Conservation (phyloP, 495 filamentous ascomycete genomes). For the Cenococcum geophilum region DNA sequence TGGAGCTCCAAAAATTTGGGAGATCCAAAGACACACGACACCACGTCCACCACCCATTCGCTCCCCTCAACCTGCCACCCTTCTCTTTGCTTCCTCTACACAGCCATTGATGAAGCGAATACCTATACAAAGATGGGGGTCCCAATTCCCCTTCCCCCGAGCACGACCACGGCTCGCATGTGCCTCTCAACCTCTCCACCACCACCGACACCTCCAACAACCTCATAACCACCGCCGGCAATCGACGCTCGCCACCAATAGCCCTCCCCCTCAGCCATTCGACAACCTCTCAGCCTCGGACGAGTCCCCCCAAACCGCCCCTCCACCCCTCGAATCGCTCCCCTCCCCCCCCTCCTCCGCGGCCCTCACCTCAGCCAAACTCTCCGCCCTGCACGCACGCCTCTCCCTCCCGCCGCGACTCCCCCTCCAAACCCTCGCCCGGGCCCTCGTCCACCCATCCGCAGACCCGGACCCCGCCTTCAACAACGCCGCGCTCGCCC, state of each 20-base stretch:
- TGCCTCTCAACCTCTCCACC: constrained; percentile 14
- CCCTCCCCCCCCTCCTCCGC: constrained; percentile 64
- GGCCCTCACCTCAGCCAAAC: constrained; percentile 75
- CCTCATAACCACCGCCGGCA: constrained; percentile 27
- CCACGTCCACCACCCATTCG: constrained; percentile 3
- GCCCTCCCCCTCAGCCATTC: neutral
- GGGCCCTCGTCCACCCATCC: constrained; percentile 75
- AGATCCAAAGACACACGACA: constrained; percentile 27
- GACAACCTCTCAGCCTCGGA: neutral
- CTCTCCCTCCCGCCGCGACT: constrained; percentile 74
- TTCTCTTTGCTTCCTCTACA: constrained; percentile 13
- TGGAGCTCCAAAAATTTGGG: constrained; percentile 26
- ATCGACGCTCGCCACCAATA: constrained; percentile 5
- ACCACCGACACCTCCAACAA: constrained; percentile 21
- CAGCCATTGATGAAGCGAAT: constrained; percentile 59
- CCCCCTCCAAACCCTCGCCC: constrained; percentile 78
- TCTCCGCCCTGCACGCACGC: constrained; percentile 88
- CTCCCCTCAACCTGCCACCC: neutral
- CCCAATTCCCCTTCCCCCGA: constrained; percentile 51
- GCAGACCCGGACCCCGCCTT: constrained; percentile 68
- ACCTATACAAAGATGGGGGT: constrained; percentile 64
- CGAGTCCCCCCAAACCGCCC: neutral
- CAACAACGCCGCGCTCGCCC: constrained; percentile 76
- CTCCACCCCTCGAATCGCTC: constrained; percentile 18
- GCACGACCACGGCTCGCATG: constrained; percentile 19